Evolutionary conservation across 2,329 filamentous ascomycete genomes (phyloP).

Genomic region (Cercospora nicotianae): DNA sequence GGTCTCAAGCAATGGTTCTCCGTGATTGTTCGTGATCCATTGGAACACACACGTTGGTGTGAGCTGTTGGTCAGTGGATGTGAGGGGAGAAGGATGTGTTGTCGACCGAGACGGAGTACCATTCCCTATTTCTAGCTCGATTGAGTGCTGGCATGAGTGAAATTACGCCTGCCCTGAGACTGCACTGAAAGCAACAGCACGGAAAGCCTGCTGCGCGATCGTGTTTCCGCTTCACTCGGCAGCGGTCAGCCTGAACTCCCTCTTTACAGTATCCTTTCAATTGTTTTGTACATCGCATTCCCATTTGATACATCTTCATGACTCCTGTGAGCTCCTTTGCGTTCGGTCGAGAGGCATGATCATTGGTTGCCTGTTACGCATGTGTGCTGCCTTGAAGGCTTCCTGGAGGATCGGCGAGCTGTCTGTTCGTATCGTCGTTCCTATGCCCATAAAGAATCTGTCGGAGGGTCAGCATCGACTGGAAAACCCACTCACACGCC

Average conservation of each 20-base stretch:
- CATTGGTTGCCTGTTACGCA: constrained; percentile 63
- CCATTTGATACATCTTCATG: constrained; percentile 10
- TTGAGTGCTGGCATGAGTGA: neutral
- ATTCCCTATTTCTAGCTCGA: neutral
- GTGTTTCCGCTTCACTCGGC: neutral
- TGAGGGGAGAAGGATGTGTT: neutral
- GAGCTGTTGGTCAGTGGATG: neutral
- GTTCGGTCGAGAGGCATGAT: constrained; percentile 56
- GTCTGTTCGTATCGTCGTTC: constrained; percentile 92
- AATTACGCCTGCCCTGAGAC: neutral
- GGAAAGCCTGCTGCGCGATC: neutral
- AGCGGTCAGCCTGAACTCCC: neutral
- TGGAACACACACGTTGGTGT: neutral
- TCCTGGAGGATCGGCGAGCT: constrained; percentile 73
- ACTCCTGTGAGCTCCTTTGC: constrained; percentile 17
- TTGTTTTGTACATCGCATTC: neutral
- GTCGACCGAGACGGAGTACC: neutral
- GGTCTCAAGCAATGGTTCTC: neutral
- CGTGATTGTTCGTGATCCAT: neutral
- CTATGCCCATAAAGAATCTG: constrained; percentile 97
- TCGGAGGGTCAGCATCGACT: neutral
- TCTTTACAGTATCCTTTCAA: neutral
- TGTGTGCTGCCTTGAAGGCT: constrained; percentile 71
- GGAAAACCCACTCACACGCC: neutral
- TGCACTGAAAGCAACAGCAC: neutral